Evolutionary conservation across 768 basidiomycete genomes (phyloP).

Genomic region (Suillus subalutaceus): DNA sequence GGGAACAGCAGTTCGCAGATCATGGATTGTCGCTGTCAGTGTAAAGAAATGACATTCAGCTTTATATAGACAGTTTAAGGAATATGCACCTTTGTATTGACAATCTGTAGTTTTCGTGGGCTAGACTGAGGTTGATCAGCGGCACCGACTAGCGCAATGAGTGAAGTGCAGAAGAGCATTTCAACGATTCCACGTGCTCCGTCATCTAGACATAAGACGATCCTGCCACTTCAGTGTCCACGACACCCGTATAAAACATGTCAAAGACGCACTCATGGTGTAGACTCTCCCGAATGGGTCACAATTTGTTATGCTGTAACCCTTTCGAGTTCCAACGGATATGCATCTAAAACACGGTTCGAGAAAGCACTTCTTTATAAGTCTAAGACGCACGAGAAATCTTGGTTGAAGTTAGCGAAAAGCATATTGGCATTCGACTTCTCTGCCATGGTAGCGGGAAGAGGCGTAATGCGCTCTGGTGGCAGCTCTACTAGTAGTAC

Average conservation of each 20-base stretch:
- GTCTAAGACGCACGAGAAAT: slow-evolving; percentile 72
- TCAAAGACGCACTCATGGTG: slow-evolving; percentile 82
- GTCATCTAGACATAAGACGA: slow-evolving; percentile 57
- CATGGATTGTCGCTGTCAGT: slow-evolving; percentile 87
- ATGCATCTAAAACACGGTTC: slow-evolving; percentile 60
- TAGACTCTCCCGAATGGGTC: slow-evolving; percentile 98
- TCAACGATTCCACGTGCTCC: slow-evolving; percentile 96
- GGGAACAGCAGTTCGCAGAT: slow-evolving; percentile 99
- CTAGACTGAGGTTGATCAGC: slow-evolving; percentile 90
- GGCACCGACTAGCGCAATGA: slow-evolving; percentile 95
- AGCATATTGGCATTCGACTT: slow-evolving; percentile 57
- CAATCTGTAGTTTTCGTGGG: slow-evolving; percentile 94
- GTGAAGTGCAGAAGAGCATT: slow-evolving; percentile 98
- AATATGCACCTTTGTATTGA: slow-evolving; percentile 88
- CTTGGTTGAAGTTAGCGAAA: slow-evolving; percentile 97
- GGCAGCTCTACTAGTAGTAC: background rate
- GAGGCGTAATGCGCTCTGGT: slow-evolving; percentile 1
- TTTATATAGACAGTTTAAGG: slow-evolving; percentile 14
- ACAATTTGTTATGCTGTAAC: slow-evolving; percentile 97
- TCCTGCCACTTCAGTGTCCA: background rate
- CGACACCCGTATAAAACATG: slow-evolving; percentile 2
- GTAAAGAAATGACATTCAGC: background rate
- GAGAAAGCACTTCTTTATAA: slow-evolving; percentile 1
- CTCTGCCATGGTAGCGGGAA: slow-evolving; percentile 37
- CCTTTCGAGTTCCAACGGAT: slow-evolving; percentile 92